Conservation (phyloP, 441 rosid genomes). For the Erodium chrysanthum region DNA sequence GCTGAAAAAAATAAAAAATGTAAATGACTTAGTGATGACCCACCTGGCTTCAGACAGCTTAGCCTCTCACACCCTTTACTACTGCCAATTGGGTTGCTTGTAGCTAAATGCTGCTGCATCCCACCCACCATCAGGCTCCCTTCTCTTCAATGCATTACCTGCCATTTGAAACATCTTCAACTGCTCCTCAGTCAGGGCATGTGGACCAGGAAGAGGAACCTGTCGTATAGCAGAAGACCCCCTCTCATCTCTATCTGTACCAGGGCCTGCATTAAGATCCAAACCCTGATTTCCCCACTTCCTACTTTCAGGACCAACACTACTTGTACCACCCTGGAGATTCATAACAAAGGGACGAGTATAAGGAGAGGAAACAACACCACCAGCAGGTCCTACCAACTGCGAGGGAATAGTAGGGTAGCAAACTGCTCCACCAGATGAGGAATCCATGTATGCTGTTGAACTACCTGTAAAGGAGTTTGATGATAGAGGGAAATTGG, state of each 20-base stretch:
- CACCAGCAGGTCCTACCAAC: slow-evolving; percentile 26
- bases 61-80: slow-evolving; percentile 7
- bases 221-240: slow-evolving; percentile 23
- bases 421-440: slow-evolving; percentile 28
- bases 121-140: slow-evolving; percentile 43
- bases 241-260: slow-evolving; percentile 28
- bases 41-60: neutral
- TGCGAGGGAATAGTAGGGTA: slow-evolving; percentile 31
- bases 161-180: slow-evolving; percentile 25
- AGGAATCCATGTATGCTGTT: slow-evolving; percentile 29
- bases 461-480: slow-evolving; percentile 27
- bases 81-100: slow-evolving; percentile 35
- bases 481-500: slow-evolving; percentile 25
- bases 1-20: too few relatives aligned
- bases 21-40: neutral
- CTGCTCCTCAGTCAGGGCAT: slow-evolving; percentile 27
- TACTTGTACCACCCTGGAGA: slow-evolving; percentile 15
- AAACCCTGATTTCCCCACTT: slow-evolving; percentile 33
- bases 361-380: slow-evolving; percentile 27
- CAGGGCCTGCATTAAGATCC: slow-evolving; percentile 39
- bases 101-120: slow-evolving; percentile 23
- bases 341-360: slow-evolving; percentile 30
- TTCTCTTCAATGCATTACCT: slow-evolving; percentile 26
- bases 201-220: slow-evolving; percentile 26
- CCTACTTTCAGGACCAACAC: slow-evolving; percentile 22